These are phyloP conservation scores for Alternaria ethzedia DNA, from an alignment of 2,329 filamentous ascomycete species.

Conservation along the genomic window DNA sequence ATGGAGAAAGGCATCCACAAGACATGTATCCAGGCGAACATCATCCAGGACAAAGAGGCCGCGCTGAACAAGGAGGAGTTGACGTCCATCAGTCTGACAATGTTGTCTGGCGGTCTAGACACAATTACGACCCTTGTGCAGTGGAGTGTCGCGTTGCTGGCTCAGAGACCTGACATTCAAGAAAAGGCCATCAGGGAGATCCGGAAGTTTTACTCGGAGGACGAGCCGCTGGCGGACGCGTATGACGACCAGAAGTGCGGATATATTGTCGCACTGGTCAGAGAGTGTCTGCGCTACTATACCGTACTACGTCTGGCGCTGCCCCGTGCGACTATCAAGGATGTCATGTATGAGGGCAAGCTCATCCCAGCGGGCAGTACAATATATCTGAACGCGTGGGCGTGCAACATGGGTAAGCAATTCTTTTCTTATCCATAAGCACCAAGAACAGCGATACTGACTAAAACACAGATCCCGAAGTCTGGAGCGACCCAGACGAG, in stretches of 20 bases:
- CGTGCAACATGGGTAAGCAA: slow-evolving; percentile 71
- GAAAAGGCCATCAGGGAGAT: slow-evolving; percentile 65
- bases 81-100: slow-evolving; percentile 70
- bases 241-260: slow-evolving; percentile 68
- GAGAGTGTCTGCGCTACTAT: slow-evolving; percentile 67
- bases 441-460: background rate
- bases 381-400: slow-evolving; percentile 71
- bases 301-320: slow-evolving; percentile 68
- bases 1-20: slow-evolving; percentile 67
- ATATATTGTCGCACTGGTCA: slow-evolving; percentile 68
- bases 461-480: slow-evolving; percentile 52
- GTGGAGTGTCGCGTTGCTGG: slow-evolving; percentile 68
- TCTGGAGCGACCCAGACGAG: slow-evolving; percentile 65
- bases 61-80: slow-evolving; percentile 68
- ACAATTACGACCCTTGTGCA: slow-evolving; percentile 70
- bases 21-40: slow-evolving; percentile 71
- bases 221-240: slow-evolving; percentile 64
- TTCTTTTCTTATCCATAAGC: slow-evolving; percentile 18
- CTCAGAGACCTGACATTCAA: slow-evolving; percentile 67
- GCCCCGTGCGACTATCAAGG: slow-evolving; percentile 66
- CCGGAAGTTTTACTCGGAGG: slow-evolving; percentile 57
- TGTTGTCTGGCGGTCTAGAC: slow-evolving; percentile 71
- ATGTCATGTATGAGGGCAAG: slow-evolving; percentile 64
- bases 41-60: slow-evolving; percentile 68
- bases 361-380: slow-evolving; percentile 68